Base-by-base conservation (phyloP, 1,139 yeast species). In the Yamadazyma atlantica region DNA sequence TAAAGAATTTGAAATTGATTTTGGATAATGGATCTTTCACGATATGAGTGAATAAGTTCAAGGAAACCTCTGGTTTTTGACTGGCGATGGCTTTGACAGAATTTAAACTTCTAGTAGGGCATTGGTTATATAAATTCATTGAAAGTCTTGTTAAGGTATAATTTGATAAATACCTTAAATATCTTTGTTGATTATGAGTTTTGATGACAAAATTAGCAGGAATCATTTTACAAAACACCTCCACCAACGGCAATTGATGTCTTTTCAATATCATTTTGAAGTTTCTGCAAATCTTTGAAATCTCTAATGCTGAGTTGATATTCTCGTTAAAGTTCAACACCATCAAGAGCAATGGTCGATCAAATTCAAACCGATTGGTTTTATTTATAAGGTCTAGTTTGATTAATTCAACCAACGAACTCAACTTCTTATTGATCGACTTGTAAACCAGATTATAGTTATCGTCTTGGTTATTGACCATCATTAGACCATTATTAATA, bases 71-170 rank as follows among this genome's bases (percentile, higher is more conserved):
- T 26, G 9, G 29, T 12, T 27, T 29, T 43, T 19, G 18, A 4
- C 32, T 29, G 4, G 36, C 39, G 3, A 36, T 17, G 2, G 39
- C 36, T 16, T 43, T 37, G 4, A 36, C 17, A 15, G 41, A 38
- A 14, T 36, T 33, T 16, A 28, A 15, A 7, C 16, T 15, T 16
- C 47, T 49, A 29, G 53, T 52, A 1, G 81, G 80, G 41, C 82
- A 62, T 38, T 66, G 64, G 52, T 86, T 86, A 61, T 87, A 90
- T 3, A 88, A 60, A 23, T 75, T 70, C 54, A 85, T 60, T 2
- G 89, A 73, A 5, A 85, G 47, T 36, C 70, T 70, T 2, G 78
- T 63, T 27, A 80, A 55, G 25, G 65, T 66, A 33, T 60, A 58
- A 40, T 69, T 74, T 3, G 89, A 75, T 1, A 78, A 62, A 21